These are phyloP conservation scores for Rhizopogon vesiculosus DNA, from an alignment of 768 basidiomycete genomes.

Conservation along the genomic window DNA sequence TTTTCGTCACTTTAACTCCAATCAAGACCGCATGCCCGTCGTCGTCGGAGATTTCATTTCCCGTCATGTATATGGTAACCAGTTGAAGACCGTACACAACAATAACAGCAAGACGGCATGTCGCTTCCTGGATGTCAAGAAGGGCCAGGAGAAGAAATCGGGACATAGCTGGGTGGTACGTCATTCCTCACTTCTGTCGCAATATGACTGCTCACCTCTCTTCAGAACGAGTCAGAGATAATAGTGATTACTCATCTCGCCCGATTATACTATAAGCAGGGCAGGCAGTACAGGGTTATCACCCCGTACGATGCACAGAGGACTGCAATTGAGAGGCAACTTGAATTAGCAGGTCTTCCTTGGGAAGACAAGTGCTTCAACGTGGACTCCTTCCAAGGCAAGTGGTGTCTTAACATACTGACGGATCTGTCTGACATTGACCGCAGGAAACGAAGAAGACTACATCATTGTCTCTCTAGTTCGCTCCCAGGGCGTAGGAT, in stretches of 20 bases:
- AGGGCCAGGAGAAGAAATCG: conserved; percentile 22
- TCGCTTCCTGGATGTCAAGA: conserved; percentile 34
- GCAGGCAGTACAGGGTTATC: conserved; percentile 56
- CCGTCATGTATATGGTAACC: conserved; percentile 49
- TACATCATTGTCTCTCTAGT: conserved; percentile 69
- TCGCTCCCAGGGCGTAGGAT: conserved; percentile 54
- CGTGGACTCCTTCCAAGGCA: conserved; percentile 80
- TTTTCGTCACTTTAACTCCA: conserved; percentile 4
- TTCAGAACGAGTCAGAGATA: conserved; percentile 57
- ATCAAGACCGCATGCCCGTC: conserved; percentile 76
- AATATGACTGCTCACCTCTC: background rate
- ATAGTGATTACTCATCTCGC: conserved; percentile 51
- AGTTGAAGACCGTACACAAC: conserved; percentile 54
- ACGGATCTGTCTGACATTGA: conserved; percentile 8
- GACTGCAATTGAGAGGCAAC: conserved; percentile 45
- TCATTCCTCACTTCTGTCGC: background rate
- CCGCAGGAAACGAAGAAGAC: conserved; percentile 75
- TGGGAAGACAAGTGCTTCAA: conserved; percentile 72
- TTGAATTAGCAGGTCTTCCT: conserved; percentile 41
- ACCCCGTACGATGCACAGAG: conserved; percentile 80
- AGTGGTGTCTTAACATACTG: conserved; percentile 5
- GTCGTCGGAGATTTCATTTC: conserved; percentile 73
- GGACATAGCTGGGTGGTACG: conserved; percentile 28
- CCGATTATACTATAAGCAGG: conserved; percentile 38
- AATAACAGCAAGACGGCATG: conserved; percentile 30